Evolutionary conservation across 1,139 yeast genomes (phyloP), one percentile per base, ranked within the genome.

Genomic region (Tardiomyces digboiensis): DNA sequence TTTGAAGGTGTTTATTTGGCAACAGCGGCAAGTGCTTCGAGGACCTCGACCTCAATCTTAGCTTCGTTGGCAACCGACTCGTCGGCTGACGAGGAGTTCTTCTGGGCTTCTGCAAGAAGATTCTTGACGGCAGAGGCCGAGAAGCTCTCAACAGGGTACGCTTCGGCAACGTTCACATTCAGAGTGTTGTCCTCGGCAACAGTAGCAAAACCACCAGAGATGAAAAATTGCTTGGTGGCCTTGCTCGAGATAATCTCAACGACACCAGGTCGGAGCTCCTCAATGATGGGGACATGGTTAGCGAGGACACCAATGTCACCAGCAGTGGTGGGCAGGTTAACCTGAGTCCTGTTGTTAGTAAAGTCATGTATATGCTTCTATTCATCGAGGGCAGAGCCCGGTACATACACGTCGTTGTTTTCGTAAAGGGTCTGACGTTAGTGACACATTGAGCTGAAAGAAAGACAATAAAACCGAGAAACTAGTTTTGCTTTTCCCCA

Each of bases 271-370:
- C 83, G 80, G 66, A 91, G 80, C 76, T 93, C 96, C 72, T 93
- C 97, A 55, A 91, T 89, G 62, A 86, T 82, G 61, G 99, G 98
- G 64, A 91, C 95, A 78, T 91, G 99, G 74, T 87, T 83, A 60
- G 98, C 97, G 65, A 91, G 75, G 56, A 91, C 80, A 85, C 99
- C 99, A 70, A 91, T 80, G 65, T 86, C 94, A 66, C 99, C 99
- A 56, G 94, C 82, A 62, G 85, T 77, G 52, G 96, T 91, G 62
- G 99, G 98, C 59, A 91, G 76, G 74, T 91, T 91, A 57, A 93
- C 98, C 75, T 91, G 99, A 57, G 84, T 70, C 67, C 83, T 68
- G 37, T 16, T 26, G 37, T 33, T 33, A 33, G 37, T 16, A 7
- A n/a, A 21, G 36, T 5, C 33, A 26, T 4, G 12, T 16, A 16